Evolutionary conservation across 768 basidiomycete genomes (phyloP).

Genomic region (Collybiopsis confluens): DNA sequence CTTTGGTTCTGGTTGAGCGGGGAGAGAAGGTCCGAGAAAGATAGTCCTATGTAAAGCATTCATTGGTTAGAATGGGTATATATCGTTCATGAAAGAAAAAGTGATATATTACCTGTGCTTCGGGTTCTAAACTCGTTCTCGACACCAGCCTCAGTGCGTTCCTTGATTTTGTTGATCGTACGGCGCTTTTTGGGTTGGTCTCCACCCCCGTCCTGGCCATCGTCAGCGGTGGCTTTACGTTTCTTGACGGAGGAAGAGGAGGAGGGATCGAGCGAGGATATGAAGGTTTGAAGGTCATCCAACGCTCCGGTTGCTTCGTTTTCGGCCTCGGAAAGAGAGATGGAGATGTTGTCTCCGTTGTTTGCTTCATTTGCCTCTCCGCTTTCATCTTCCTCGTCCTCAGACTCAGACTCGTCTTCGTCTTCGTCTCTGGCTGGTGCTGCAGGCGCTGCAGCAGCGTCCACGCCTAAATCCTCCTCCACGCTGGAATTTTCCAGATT

Average conservation of each 20-base stretch:
- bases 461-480: too few relatives aligned
- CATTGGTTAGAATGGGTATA: too few relatives aligned
- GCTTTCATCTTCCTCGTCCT: slow-evolving; percentile 32
- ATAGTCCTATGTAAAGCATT: too few relatives aligned
- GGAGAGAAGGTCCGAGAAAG: slow-evolving; percentile 71
- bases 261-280: slow-evolving; percentile 58
- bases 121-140: slow-evolving; percentile 78
- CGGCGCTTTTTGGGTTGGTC: slow-evolving; percentile 49
- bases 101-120: slow-evolving; percentile 36
- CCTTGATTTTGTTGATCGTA: slow-evolving; percentile 62
- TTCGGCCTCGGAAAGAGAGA: slow-evolving; percentile 45
- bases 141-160: slow-evolving; percentile 72
- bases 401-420: slow-evolving; percentile 9
- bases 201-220: slow-evolving; percentile 38
- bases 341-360: slow-evolving; percentile 42
- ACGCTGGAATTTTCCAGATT: too few relatives aligned
- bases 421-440: slow-evolving; percentile 9
- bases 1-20: too few relatives aligned
- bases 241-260: slow-evolving; percentile 45
- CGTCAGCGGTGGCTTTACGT: slow-evolving; percentile 72
- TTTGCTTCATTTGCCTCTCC: slow-evolving; percentile 35
- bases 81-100: neutral
- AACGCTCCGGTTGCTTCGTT: slow-evolving; percentile 56
- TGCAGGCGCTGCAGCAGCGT: too few relatives aligned
- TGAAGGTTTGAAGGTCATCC: slow-evolving; percentile 66